Conservation (phyloP, 352 stramenopile genomes). For the Phytophthora podocarpi region DNA sequence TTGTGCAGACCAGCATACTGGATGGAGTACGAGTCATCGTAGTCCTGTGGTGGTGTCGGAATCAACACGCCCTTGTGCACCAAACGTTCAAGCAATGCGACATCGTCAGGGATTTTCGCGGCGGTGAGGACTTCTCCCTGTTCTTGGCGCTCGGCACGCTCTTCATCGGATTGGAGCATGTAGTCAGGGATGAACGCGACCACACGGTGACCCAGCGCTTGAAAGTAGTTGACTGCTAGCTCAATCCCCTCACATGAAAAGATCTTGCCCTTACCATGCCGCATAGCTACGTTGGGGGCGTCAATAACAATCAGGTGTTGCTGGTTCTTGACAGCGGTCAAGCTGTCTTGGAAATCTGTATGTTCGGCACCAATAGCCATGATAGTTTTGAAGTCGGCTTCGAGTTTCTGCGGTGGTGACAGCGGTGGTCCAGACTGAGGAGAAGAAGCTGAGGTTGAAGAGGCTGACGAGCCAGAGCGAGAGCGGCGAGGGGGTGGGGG, state of each 20-base stretch:
- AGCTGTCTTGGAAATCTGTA: constrained; percentile 27
- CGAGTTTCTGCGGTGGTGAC: constrained; percentile 12
- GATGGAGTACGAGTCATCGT: constrained; percentile 92
- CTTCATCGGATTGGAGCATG: constrained; percentile 62
- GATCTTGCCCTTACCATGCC: constrained; percentile 69
- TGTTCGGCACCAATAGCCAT: constrained; percentile 50
- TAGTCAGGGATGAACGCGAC: constrained; percentile 89
- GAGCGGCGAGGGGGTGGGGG: neutral
- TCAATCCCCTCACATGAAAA: constrained; percentile 83
- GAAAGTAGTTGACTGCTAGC: constrained; percentile 76
- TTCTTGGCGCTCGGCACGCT: constrained; percentile 30
- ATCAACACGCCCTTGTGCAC: constrained; percentile 77
- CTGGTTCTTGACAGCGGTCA: constrained; percentile 27
- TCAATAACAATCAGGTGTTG: constrained; percentile 68
- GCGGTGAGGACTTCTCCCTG: constrained; percentile 34
- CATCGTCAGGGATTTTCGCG: constrained; percentile 76
- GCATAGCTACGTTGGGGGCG: constrained; percentile 83
- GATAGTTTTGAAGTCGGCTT: constrained; percentile 43
- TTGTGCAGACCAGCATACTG: constrained; percentile 80
- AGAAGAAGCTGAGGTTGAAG: neutral
- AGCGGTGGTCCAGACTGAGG: neutral
- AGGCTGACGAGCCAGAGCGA: neutral
- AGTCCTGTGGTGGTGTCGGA: constrained; percentile 85
- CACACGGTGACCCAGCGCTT: constrained; percentile 69
- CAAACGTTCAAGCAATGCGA: constrained; percentile 67